Evolutionary conservation across 371 early-diverging fungal genomes (phyloP).

Genomic region (Chytridium lagenaria): DNA sequence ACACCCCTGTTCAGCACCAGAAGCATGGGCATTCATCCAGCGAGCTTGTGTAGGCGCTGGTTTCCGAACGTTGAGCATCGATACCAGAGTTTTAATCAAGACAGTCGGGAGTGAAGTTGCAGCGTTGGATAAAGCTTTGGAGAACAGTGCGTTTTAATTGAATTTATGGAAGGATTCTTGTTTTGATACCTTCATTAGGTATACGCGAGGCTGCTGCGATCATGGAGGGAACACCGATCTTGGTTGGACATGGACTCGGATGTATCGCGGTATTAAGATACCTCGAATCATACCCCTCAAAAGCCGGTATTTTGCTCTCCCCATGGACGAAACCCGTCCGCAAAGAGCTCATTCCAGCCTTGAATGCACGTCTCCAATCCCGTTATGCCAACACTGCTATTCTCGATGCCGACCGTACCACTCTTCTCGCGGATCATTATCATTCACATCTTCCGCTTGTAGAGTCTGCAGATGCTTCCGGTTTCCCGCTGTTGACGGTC

Average conservation of each 20-base stretch:
- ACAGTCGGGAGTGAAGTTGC: not conserved
- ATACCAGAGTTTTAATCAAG: not conserved
- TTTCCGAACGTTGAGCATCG: not conserved
- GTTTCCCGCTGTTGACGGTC: slow-evolving; percentile 8
- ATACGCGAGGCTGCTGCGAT: not conserved
- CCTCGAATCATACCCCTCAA: slow-evolving; percentile 12
- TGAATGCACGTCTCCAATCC: not conserved
- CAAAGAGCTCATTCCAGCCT: not conserved
- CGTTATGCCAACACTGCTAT: not conserved
- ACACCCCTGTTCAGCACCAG: not conserved
- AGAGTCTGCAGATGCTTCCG: slow-evolving; percentile 3
- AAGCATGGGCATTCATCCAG: not conserved
- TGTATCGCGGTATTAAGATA: not conserved
- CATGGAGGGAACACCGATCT: slow-evolving; percentile 12
- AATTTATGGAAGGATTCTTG: too few relatives aligned
- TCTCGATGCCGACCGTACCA: not conserved
- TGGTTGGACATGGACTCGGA: slow-evolving; percentile 4
- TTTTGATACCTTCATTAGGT: not conserved
- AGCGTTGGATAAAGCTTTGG: not conserved
- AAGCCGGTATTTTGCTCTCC: not conserved
- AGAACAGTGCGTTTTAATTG: not conserved
- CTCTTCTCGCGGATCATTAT: not conserved
- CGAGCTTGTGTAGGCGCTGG: not conserved
- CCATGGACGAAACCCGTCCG: not conserved
- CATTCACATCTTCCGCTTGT: not conserved